Evolutionary conservation across 2,329 filamentous ascomycete species (phyloP).

Genomic region (Aspergillus phoenicis): DNA sequence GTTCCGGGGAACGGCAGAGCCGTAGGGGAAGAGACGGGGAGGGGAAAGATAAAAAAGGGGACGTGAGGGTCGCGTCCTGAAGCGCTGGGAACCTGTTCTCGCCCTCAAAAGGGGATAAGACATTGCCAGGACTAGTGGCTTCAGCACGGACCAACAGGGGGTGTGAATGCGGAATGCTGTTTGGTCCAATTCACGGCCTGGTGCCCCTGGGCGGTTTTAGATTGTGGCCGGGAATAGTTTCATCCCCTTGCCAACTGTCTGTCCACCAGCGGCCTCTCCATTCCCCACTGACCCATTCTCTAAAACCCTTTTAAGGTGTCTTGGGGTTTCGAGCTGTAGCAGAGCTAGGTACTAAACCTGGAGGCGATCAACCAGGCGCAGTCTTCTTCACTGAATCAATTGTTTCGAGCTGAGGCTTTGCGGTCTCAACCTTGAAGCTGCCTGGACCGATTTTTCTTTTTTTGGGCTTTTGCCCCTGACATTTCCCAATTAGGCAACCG

Average conservation of each 20-base stretch:
- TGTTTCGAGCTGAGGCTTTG: not conserved
- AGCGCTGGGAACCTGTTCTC: not conserved
- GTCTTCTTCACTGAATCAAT: not conserved
- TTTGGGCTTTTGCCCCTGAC: not conserved
- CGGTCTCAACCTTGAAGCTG: not conserved
- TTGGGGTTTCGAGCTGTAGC: not conserved
- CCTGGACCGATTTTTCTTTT: not conserved
- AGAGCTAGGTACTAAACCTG: not conserved
- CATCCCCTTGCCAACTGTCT: not conserved
- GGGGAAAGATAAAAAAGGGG: not conserved
- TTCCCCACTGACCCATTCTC: not conserved
- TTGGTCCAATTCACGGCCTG: not conserved
- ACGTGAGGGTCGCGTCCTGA: not conserved
- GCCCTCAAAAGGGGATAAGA: slow-evolving; percentile 1
- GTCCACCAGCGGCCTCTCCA: not conserved
- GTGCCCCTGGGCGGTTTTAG: not conserved
- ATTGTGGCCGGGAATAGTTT: not conserved
- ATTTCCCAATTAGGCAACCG: not conserved
- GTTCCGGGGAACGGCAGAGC: not conserved
- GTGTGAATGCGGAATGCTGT: not conserved
- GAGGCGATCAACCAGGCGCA: not conserved
- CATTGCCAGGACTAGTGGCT: not conserved
- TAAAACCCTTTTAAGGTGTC: not conserved
- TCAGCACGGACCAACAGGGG: not conserved
- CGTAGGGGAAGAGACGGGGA: not conserved